Evolutionary conservation across 768 basidiomycete genomes (phyloP), one percentile per base, ranked within the genome.

Genomic region (Fomitopsis pulvina): DNA sequence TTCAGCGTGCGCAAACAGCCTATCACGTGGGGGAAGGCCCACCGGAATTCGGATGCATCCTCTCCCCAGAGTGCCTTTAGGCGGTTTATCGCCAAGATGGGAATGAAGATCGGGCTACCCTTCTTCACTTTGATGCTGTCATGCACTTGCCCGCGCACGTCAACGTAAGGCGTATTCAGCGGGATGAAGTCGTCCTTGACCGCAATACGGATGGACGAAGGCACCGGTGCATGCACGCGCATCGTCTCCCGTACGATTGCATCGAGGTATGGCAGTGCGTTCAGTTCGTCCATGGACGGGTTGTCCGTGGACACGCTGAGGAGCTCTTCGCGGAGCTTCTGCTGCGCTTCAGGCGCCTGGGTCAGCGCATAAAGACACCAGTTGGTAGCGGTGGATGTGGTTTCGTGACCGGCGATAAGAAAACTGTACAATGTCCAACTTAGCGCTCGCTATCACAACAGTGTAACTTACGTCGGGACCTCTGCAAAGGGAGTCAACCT

Each of bases 221-320:
- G 65, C 4, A 83, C 74, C 0, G 81, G 80, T 0, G 80, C 50
- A 54, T 83, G 70, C 1, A 81, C 42, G 1, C 84, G 75, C 51
- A 85, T 60, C 0, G 73, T 76, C 63, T 85, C 84, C 6, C 76
- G 72, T 4, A 83, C 70, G 10, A 84, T 75, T 24, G 70, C 71
- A 52, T 87, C 87, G 22, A 90, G 77, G 58, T 85, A 87, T 0
- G 82, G 75, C 2, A 91, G 68, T 2, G 74, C 68, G 51, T 78
- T 76, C 1, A 90, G 71, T 26, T 81, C 74, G 41, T 88, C 86
- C 80, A 87, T 85, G 2, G 73, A 71, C 2, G 84, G 83, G 1
- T n/a, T 24, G 41, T 53, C 47, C 4, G 75, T 79, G 2, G 70
- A 58, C 12, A 81, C 67, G 0, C 65, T 60, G 26, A 60, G 52